These are phyloP conservation scores for Torulaspora globosa DNA, from an alignment of 1,139 yeast genomes.

Conservation along the genomic window DNA sequence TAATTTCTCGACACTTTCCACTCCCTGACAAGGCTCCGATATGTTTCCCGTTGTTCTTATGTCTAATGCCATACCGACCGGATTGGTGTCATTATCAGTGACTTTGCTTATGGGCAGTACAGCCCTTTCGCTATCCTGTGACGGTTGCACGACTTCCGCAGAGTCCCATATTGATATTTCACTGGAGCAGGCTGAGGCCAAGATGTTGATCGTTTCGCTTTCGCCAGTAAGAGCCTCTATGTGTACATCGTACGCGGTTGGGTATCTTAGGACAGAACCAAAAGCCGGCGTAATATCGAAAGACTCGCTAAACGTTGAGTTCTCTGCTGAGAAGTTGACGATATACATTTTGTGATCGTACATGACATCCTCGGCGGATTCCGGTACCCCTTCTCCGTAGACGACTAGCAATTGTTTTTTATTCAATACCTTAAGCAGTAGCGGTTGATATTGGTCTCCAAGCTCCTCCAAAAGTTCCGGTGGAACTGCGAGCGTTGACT, in stretches of 20 bases:
- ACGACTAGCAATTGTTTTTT: constrained; percentile 19
- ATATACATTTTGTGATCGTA: constrained; percentile 29
- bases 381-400: constrained; percentile 24
- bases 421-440: constrained; percentile 19
- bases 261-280: constrained; percentile 49
- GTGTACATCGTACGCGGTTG: constrained; percentile 45
- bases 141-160: constrained; percentile 39
- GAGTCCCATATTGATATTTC: constrained; percentile 49
- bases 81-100: constrained; percentile 62
- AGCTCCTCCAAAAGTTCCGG: constrained; percentile 18
- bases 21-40: constrained; percentile 52
- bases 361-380: constrained; percentile 23
- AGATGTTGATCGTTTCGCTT: constrained; percentile 39
- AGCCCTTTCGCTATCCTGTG: constrained; percentile 69
- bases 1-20: constrained; percentile 53
- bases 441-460: constrained; percentile 22
- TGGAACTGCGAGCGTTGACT: constrained; percentile 16
- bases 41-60: constrained; percentile 45
- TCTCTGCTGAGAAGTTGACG: constrained; percentile 17
- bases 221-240: constrained; percentile 46
- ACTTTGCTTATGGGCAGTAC: constrained; percentile 65
- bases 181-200: constrained; percentile 60
- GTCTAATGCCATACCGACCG: constrained; percentile 67
- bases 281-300: constrained; percentile 57
- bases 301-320: constrained; percentile 36